A percentile compares a stretch with the other conserved stretches of the same genome.
Evolutionary conservation across 2,329 filamentous ascomycete species (phyloP).

Genomic region (Epichloe aotearoae): DNA sequence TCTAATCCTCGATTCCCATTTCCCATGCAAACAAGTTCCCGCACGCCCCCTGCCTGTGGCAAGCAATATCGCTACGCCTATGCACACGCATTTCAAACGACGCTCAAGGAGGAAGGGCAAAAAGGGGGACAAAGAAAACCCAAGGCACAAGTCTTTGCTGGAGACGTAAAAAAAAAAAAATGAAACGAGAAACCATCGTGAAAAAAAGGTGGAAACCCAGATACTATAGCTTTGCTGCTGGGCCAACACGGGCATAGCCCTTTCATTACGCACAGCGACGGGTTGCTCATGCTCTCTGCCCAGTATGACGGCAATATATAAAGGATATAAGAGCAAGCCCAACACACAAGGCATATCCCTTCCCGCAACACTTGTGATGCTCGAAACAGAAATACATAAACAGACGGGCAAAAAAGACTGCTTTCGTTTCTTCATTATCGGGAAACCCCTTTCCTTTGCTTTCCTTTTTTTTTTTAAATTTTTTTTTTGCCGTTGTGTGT

Average conservation of each 20-base stretch:
- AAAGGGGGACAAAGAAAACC: too few relatives aligned
- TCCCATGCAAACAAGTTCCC: too few relatives aligned
- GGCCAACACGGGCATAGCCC: background rate
- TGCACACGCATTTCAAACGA: too few relatives aligned
- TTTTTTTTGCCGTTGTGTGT: background rate
- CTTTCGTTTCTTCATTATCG: slow-evolving; percentile 1
- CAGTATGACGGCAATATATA: background rate
- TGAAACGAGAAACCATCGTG: background rate
- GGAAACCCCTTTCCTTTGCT: background rate
- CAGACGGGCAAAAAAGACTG: background rate
- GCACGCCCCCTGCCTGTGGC: too few relatives aligned
- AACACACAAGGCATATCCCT: background rate
- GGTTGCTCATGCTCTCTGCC: background rate
- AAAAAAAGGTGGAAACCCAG: background rate
- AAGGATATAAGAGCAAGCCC: background rate
- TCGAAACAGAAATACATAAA: background rate
- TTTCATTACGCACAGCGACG: background rate
- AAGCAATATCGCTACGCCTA: background rate
- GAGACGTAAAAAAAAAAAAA: background rate
- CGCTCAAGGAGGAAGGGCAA: too few relatives aligned
- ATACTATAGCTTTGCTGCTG: background rate
- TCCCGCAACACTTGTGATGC: background rate
- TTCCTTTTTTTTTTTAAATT: background rate
- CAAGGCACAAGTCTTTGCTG: too few relatives aligned
- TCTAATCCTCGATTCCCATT: background rate